phyloP scores from a whole-genome alignment of 345 rosid species.

The Xanthoceras sorbifolium region DNA sequence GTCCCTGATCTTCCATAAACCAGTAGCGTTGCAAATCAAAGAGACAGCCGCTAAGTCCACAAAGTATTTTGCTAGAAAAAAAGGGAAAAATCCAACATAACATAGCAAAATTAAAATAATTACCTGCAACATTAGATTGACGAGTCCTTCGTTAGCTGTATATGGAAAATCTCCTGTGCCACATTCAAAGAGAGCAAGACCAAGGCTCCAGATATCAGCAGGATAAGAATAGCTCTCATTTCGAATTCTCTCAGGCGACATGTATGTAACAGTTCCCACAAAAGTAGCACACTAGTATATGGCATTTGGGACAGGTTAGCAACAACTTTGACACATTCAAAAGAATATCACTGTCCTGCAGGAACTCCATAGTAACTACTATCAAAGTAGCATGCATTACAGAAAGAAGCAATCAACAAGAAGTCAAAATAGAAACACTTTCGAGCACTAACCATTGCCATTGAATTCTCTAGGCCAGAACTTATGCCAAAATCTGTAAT shows the following conservation, averaged over 20 bases:
- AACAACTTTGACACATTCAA: slow-evolving; percentile 17
- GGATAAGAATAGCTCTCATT: slow-evolving; percentile 88
- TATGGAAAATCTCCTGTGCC: slow-evolving; percentile 97
- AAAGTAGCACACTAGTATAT: slow-evolving; percentile 85
- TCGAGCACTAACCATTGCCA: slow-evolving; percentile 82
- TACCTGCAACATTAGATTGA: slow-evolving; percentile 95
- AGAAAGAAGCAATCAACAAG: slow-evolving; percentile 6
- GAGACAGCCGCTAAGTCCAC: neutral
- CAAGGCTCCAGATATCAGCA: slow-evolving; percentile 97
- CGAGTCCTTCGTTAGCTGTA: slow-evolving; percentile 81
- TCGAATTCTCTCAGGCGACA: slow-evolving; percentile 93
- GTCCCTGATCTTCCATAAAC: slow-evolving; percentile 68
- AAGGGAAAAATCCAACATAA: slow-evolving; percentile 8
- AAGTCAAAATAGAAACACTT: slow-evolving; percentile 9
- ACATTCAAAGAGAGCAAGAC: slow-evolving; percentile 90
- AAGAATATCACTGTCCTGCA: slow-evolving; percentile 3
- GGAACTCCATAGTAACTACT: neutral
- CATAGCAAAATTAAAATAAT: neutral
- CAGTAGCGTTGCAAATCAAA: slow-evolving; percentile 8
- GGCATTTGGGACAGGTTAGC: slow-evolving; percentile 27
- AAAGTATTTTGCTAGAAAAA: neutral
- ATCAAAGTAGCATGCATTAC: slow-evolving; percentile 7
- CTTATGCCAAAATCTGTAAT: slow-evolving; percentile 96
- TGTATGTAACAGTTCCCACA: slow-evolving; percentile 96
- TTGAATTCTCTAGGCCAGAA: slow-evolving; percentile 90